Evolutionary conservation across 768 basidiomycete species (phyloP), one percentile per base, ranked within the genome.

Genomic region (Tricholoma sp.): DNA sequence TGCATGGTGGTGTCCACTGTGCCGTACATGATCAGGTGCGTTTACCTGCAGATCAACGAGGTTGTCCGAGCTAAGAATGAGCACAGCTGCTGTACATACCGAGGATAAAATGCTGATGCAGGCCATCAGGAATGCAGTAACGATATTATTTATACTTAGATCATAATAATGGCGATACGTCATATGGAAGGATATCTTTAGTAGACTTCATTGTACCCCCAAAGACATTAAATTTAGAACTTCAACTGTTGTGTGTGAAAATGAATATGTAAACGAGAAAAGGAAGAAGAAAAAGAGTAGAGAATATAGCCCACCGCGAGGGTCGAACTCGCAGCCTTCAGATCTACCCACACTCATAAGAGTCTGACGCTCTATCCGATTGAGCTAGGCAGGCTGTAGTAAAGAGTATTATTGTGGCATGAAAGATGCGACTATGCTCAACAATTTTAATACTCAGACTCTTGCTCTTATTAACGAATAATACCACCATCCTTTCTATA

Each of bases 251-350:
- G 2, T 27, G 24, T 5, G 5, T 27, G 24, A 27, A 27, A 27
- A 3, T 27, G 24, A 27, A 27, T 27, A 5, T 27, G 24, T 5
- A 27, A 27, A 3, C 5, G 11, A 11, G 3, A 6, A 8, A 29
- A 9, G 2, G 24, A n/a, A 3, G 35, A 27, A 35, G 39, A 43
- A 57, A n/a, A n/a, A n/a, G n/a, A n/a, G n/a, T n/a, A n/a, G 41
- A 18, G 5, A 29, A 37, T 5, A 16, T 83, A 86, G 84, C 84
- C 84, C 84, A 85, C 83, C 84, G 85, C 85, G 85, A 84, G 85
- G 84, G 79, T 87, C 85, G 84, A 86, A 87, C 85, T 84, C 85
- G 85, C 85, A 86, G 82, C 85, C 85, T 86, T 86, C 83, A 87
- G 85, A 87, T 86, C 11, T 1, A 31, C 53, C 39, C 53, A 27